Conservation (phyloP, 177 flowering plant species). For the Tripterygium wilfordii region DNA sequence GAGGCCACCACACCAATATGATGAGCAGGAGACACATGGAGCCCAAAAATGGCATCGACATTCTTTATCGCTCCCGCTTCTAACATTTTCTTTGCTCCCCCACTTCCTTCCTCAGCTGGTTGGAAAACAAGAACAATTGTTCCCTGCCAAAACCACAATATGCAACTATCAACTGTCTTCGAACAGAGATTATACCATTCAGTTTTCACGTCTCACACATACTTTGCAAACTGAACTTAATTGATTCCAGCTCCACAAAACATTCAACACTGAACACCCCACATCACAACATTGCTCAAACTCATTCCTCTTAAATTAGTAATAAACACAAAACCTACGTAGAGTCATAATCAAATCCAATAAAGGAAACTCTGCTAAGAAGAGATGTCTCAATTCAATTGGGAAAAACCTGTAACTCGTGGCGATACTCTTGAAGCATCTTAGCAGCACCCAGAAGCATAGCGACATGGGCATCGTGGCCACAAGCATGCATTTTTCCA, state of each 20-base stretch:
- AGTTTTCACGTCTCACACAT: too few species aligned
- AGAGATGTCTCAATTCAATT: too few species aligned
- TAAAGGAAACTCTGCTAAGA: too few species aligned
- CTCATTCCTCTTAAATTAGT: too few species aligned
- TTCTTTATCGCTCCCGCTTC: constrained; percentile 57
- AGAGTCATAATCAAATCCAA: too few species aligned
- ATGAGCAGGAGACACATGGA: constrained; percentile 29
- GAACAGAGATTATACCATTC: too few species aligned
- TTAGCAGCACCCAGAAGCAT: constrained; percentile 65
- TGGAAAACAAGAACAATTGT: constrained; percentile 78
- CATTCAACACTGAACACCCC: too few species aligned
- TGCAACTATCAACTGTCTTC: too few species aligned
- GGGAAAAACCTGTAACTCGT: constrained; percentile 26
- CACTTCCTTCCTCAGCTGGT: constrained; percentile 76
- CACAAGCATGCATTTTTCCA: constrained; percentile 49
- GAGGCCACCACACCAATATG: constrained; percentile 46
- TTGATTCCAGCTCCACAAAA: too few species aligned
- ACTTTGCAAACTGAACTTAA: too few species aligned
- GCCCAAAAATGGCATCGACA: constrained; percentile 67
- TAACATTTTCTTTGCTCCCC: constrained; percentile 66
- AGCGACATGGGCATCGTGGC: constrained; percentile 46
- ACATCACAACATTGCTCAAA: too few species aligned
- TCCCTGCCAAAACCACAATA: constrained; percentile 37
- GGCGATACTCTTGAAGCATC: constrained; percentile 39
- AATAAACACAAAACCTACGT: too few species aligned